Percentiles rank a stretch among this genome's conserved stretches.
phyloP scores from a whole-genome alignment of 805 yeast genomes.

The Candida khao-thaluensis region DNA sequence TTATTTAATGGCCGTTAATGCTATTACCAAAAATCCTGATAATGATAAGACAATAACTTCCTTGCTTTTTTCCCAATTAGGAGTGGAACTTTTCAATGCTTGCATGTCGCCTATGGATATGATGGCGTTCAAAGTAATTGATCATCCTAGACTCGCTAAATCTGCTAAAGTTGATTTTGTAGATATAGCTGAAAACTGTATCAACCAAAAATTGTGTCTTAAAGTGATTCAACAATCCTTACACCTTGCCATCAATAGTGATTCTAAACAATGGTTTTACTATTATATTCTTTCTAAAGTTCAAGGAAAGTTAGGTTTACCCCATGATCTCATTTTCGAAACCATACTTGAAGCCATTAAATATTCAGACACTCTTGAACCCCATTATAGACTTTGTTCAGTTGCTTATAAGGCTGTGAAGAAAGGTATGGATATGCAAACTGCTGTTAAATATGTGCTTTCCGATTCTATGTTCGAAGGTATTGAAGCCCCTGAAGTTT shows the following conservation, averaged over 20 bases:
- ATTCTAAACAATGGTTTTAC: constrained; percentile 58
- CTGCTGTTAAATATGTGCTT: constrained; percentile 42
- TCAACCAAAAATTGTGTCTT: constrained; percentile 28
- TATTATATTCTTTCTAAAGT: constrained; percentile 59
- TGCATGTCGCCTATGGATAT: constrained; percentile 64
- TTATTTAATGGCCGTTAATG: constrained; percentile 68
- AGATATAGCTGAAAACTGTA: constrained; percentile 19
- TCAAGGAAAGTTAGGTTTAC: constrained; percentile 46
- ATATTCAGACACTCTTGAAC: constrained; percentile 57
- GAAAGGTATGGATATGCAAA: constrained; percentile 30
- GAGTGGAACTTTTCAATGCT: constrained; percentile 59
- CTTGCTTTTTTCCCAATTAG: constrained; percentile 52
- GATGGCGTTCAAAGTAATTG: constrained; percentile 49
- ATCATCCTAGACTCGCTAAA: constrained; percentile 34
- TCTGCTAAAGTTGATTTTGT: constrained; percentile 25
- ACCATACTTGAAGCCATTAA: constrained; percentile 46
- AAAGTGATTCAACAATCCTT: constrained; percentile 44
- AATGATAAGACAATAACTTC: constrained; percentile 20
- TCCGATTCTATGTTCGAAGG: constrained; percentile 29
- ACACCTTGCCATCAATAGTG: constrained; percentile 45
- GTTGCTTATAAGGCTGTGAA: constrained; percentile 55
- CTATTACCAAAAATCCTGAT: neutral
- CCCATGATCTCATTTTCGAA: constrained; percentile 35
- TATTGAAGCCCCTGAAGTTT: constrained; percentile 11
- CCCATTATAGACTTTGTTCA: constrained; percentile 68